These are phyloP conservation scores for Boletus barrowsii DNA, from an alignment of 768 basidiomycete genomes.

Conservation along the genomic window DNA sequence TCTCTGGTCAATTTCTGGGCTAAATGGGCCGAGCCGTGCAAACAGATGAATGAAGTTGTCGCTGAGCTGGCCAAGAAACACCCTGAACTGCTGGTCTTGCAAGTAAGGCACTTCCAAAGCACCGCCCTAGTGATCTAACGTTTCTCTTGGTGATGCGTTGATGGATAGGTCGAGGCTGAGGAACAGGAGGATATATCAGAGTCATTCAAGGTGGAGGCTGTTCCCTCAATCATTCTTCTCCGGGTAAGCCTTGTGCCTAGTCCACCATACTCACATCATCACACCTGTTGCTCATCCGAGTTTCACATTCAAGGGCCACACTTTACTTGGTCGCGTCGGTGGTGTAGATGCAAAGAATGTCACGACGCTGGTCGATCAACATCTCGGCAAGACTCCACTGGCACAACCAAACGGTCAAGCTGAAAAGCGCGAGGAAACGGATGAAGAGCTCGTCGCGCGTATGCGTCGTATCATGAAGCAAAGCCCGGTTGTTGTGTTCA, in stretches of 20 bases:
- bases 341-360: slow-evolving; percentile 78
- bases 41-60: slow-evolving; percentile 81
- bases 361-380: slow-evolving; percentile 56
- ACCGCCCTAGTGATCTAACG: background rate
- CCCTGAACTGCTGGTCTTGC: slow-evolving; percentile 64
- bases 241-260: slow-evolving; percentile 46
- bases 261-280: background rate
- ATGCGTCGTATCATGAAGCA: slow-evolving; percentile 74
- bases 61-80: slow-evolving; percentile 72
- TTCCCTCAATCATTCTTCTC: slow-evolving; percentile 82
- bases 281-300: background rate
- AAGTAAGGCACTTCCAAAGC: slow-evolving; percentile 45
- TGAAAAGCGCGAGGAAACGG: slow-evolving; percentile 47
- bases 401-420: slow-evolving; percentile 1
- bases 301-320: slow-evolving; percentile 66
- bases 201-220: slow-evolving; percentile 87
- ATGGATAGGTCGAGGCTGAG: slow-evolving; percentile 78
- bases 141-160: background rate
- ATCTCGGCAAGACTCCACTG: slow-evolving; percentile 36
- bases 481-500: slow-evolving; percentile 78
- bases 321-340: slow-evolving; percentile 69
- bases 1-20: slow-evolving; percentile 96
- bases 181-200: slow-evolving; percentile 79
- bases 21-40: slow-evolving; percentile 88
- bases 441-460: slow-evolving; percentile 64